Evolutionary conservation across 352 stramenopile genomes (phyloP).

Genomic region (Pythium brachiatum): DNA sequence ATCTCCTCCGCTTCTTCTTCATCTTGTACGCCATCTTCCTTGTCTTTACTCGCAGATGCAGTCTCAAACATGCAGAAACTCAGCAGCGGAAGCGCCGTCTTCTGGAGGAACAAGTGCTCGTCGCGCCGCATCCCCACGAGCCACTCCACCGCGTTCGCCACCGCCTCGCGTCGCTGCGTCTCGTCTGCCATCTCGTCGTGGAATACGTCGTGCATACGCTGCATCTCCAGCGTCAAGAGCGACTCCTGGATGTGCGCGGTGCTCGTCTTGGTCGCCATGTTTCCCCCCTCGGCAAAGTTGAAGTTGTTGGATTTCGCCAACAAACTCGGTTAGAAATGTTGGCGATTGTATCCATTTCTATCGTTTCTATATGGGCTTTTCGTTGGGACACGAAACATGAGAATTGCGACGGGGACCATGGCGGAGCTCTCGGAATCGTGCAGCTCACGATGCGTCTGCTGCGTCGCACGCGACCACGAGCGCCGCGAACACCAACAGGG

Average conservation of each 20-base stretch:
- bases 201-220: constrained; percentile 17
- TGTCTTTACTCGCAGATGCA: not conserved
- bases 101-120: constrained; percentile 20
- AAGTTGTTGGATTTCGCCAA: constrained; percentile 2
- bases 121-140: constrained; percentile 17
- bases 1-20: not conserved
- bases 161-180: constrained; percentile 3
- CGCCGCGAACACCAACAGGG: not conserved
- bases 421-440: not conserved
- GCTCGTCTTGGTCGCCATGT: not conserved
- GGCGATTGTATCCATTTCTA: constrained; percentile 4
- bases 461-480: not conserved
- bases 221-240: constrained; percentile 22
- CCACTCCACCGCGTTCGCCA: constrained; percentile 4
- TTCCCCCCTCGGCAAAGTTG: constrained; percentile 5
- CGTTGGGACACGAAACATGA: not conserved
- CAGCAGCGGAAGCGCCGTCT: constrained; percentile 12
- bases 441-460: constrained; percentile 3
- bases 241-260: constrained; percentile 14
- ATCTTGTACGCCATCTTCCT: not conserved
- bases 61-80: constrained; percentile 19
- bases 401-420: constrained; percentile 1
- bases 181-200: not conserved
- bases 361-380: not conserved
- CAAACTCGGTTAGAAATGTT: constrained; percentile 1